These are phyloP conservation scores for Diaporthe citrichinensis DNA, from an alignment of 2,329 filamentous ascomycete genomes.

Conservation along the genomic window DNA sequence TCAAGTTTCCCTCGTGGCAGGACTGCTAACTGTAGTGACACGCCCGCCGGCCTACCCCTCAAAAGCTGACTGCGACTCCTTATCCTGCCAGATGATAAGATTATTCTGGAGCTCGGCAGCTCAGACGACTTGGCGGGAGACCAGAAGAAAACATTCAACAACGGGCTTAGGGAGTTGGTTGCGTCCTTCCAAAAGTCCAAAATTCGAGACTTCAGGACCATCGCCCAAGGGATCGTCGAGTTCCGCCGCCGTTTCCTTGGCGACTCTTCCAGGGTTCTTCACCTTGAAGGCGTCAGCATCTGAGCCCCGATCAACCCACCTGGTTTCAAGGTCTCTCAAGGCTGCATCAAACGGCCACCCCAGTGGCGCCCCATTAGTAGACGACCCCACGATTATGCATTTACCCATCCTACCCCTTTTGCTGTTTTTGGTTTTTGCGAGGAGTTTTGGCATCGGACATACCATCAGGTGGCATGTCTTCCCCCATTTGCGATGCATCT, in stretches of 20 bases:
- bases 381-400: constrained; percentile 20
- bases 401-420: constrained; percentile 34
- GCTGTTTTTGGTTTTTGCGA: constrained; percentile 27
- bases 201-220: constrained; percentile 75
- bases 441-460: constrained; percentile 28
- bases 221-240: constrained; percentile 76
- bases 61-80: constrained; percentile 63
- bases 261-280: constrained; percentile 75
- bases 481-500: not conserved
- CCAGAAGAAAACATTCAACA: constrained; percentile 73
- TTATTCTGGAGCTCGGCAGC: constrained; percentile 79
- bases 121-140: constrained; percentile 74
- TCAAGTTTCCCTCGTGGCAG: constrained; percentile 51
- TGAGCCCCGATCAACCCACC: constrained; percentile 26
- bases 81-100: constrained; percentile 74
- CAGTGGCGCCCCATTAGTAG: constrained; percentile 38
- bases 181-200: constrained; percentile 71
- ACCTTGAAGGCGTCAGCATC: constrained; percentile 63
- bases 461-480: constrained; percentile 24
- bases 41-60: constrained; percentile 52
- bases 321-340: not conserved
- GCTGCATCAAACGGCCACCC: not conserved
- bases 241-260: constrained; percentile 76
- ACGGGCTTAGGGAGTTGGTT: constrained; percentile 73
- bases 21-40: constrained; percentile 42